Conservation (phyloP, 768 basidiomycete species). For the Boletus tylopilopsis region DNA sequence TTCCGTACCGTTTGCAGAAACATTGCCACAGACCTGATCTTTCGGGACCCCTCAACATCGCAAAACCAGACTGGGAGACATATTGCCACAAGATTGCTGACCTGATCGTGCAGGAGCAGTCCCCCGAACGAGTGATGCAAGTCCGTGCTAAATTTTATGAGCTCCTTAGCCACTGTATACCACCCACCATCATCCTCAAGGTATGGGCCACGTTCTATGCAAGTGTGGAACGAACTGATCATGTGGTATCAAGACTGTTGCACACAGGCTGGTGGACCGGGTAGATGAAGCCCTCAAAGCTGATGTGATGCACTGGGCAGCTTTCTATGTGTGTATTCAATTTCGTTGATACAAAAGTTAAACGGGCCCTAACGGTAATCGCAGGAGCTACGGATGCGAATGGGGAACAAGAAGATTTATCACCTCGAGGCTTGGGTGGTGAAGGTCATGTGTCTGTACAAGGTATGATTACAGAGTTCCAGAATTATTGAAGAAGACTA, state of each 20-base stretch:
- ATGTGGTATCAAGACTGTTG: slow-evolving; percentile 66
- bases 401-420: slow-evolving; percentile 90
- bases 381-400: slow-evolving; percentile 94
- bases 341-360: not conserved
- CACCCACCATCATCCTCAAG: slow-evolving; percentile 87
- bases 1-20: not conserved
- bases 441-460: slow-evolving; percentile 90
- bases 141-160: slow-evolving; percentile 94
- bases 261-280: slow-evolving; percentile 79
- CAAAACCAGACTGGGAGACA: slow-evolving; percentile 99
- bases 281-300: slow-evolving; percentile 89
- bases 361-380: not conserved
- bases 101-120: slow-evolving; percentile 85
- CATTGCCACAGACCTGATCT: slow-evolving; percentile 64
- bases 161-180: slow-evolving; percentile 94
- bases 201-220: slow-evolving; percentile 38
- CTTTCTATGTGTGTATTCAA: slow-evolving; percentile 72
- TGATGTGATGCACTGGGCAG: slow-evolving; percentile 97
- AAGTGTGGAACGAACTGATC: slow-evolving; percentile 1
- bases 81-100: slow-evolving; percentile 93
- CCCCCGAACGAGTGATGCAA: slow-evolving; percentile 85
- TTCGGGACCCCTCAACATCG: slow-evolving; percentile 72
- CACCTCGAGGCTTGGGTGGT: slow-evolving; percentile 98
- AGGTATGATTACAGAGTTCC: slow-evolving; percentile 41
- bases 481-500: not conserved